Conservation (phyloP, 2,329 filamentous ascomycete genomes). For the Fusarium drepaniforme region DNA sequence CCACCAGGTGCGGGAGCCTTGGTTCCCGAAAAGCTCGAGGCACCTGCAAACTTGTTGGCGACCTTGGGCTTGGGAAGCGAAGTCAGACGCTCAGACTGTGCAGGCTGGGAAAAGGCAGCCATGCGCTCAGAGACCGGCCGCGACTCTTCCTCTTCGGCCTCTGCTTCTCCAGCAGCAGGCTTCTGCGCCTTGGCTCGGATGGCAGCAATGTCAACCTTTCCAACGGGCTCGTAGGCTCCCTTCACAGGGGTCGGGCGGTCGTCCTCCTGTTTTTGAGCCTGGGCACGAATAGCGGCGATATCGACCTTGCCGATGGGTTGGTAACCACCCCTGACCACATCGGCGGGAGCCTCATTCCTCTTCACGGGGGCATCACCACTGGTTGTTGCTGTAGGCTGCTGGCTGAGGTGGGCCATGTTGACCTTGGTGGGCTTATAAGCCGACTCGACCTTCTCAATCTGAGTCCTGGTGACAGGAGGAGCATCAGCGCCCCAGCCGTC, state of each 20-base stretch:
- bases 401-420: slow-evolving; percentile 87
- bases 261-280: slow-evolving; percentile 76
- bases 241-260: slow-evolving; percentile 89
- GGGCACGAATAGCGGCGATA: slow-evolving; percentile 88
- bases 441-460: slow-evolving; percentile 91
- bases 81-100: slow-evolving; percentile 82
- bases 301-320: slow-evolving; percentile 98
- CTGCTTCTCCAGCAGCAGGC: slow-evolving; percentile 59
- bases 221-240: slow-evolving; percentile 93
- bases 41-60: slow-evolving; percentile 85
- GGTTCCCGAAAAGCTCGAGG: slow-evolving; percentile 83
- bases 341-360: slow-evolving; percentile 59
- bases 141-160: slow-evolving; percentile 52
- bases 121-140: slow-evolving; percentile 81
- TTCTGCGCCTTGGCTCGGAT: slow-evolving; percentile 88
- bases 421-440: slow-evolving; percentile 97
- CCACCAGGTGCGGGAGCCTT: slow-evolving; percentile 85
- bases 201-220: slow-evolving; percentile 96
- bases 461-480: slow-evolving; percentile 86
- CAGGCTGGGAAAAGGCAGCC: slow-evolving; percentile 73
- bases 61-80: slow-evolving; percentile 95
- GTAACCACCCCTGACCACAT: slow-evolving; percentile 87
- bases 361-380: slow-evolving; percentile 63
- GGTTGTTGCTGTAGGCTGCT: slow-evolving; percentile 77
- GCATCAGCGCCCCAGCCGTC: slow-evolving; percentile 98